phyloP scores from a whole-genome alignment of 257 asterid genomes.

The Solanum tacnaense region DNA sequence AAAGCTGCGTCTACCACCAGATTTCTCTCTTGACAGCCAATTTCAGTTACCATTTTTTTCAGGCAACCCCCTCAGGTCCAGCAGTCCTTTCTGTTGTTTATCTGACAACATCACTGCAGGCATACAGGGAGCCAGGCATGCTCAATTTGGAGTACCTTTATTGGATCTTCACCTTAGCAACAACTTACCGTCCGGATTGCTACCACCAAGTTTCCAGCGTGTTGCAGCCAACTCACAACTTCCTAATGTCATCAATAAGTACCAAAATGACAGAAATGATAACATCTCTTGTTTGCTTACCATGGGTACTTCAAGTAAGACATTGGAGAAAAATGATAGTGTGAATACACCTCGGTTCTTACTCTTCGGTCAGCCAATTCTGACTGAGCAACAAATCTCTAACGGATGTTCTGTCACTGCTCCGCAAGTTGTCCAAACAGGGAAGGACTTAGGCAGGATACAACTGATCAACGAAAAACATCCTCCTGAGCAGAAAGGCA shows the following conservation, averaged over 20 bases:
- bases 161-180: conserved; percentile 68
- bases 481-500: conserved; percentile 19
- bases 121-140: conserved; percentile 99
- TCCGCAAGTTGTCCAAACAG: conserved; percentile 3
- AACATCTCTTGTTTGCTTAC: conserved; percentile 70
- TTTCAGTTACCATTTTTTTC: conserved; percentile 70
- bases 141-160: conserved; percentile 73
- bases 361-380: conserved; percentile 93
- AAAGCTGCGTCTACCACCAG: conserved; percentile 52
- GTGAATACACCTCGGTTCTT: conserved; percentile 50
- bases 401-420: conserved; percentile 21
- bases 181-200: conserved; percentile 62
- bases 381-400: conserved; percentile 90
- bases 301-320: conserved; percentile 47
- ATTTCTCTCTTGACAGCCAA: conserved; percentile 55
- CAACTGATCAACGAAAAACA: conserved; percentile 5
- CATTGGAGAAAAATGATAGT: conserved; percentile 24
- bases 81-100: conserved; percentile 58
- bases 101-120: conserved; percentile 78
- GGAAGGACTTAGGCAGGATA: background rate
- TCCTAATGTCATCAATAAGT: conserved; percentile 20
- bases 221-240: conserved; percentile 34
- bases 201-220: conserved; percentile 42
- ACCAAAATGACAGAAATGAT: conserved; percentile 26
- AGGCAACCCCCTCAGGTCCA: conserved; percentile 65